Evolutionary conservation across 2,329 filamentous ascomycete species (phyloP).

Genomic region (Thermochaetoides dissita): DNA sequence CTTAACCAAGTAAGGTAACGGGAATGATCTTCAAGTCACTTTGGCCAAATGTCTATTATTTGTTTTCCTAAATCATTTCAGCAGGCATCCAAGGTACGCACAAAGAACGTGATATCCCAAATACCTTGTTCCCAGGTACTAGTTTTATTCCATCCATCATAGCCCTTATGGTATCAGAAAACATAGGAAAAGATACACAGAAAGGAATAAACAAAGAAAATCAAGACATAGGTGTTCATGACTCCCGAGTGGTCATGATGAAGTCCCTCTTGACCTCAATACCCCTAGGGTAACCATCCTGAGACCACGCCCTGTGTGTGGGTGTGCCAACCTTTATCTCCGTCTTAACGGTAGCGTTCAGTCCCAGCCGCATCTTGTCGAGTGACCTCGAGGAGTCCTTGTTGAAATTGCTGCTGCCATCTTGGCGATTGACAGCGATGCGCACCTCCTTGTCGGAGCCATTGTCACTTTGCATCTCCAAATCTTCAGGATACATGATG

Average conservation of each 20-base stretch:
- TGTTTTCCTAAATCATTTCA: no score
- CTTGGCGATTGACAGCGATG: not conserved
- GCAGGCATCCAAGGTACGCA: no score
- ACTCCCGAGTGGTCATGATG: conserved; percentile 2
- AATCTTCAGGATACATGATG: conserved; percentile 12
- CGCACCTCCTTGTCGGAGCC: conserved; percentile 10
- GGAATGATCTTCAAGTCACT: no score
- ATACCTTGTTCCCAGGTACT: no score
- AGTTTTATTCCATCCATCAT: no score
- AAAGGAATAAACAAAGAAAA: no score
- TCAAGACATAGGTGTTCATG: no score
- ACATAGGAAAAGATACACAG: no score
- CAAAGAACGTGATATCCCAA: no score
- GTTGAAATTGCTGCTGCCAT: not conserved
- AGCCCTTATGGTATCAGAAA: no score
- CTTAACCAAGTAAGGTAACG: no score
- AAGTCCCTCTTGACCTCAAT: conserved; percentile 11
- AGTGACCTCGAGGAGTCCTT: not conserved
- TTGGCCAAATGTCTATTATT: no score
- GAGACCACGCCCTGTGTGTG: not conserved
- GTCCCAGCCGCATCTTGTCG: conserved; percentile 7
- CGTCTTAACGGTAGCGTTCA: conserved; percentile 12
- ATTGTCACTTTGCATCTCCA: conserved; percentile 13
- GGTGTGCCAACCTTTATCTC: conserved; percentile 11
- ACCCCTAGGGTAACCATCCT: not conserved